Base-by-base conservation (phyloP, 345 rosid genomes). In the Noccaea caerulescens region DNA sequence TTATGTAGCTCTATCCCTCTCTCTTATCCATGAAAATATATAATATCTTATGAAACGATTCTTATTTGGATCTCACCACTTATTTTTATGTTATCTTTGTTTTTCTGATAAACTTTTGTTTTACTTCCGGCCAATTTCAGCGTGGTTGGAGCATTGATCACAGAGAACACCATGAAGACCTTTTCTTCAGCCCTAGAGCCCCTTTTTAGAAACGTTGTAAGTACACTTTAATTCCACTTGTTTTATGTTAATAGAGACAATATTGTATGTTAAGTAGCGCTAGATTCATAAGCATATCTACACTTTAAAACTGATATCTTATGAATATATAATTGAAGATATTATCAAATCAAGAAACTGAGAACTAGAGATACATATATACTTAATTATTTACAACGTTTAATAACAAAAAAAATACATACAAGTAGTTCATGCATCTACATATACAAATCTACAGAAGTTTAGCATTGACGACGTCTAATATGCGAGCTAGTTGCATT, bases 161-260 rank as follows among this genome's bases (percentile, higher is more conserved):
- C 73, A 84, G 77, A 81, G 72, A 87, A 84, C 58, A 78, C 76
- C 60, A 41, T 85, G 43, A 57, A 79, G 66, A 77, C 68, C 47
- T 66, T 91, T 10, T 72, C 80, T 25, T 14, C 80, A n/a, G 85
- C 89, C 66, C 71, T 93, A 53, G 98, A 89, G 79, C 98, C 98
- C 4, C 12, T 87, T 80, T 77, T 93, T 25, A 76, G 98, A 72
- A 86, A 71, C 77, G 96, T 91, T 88, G 98, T 93, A 86, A 55
- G 84, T 54, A 11, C 12, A 60, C 39, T 66, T 30, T 12, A 32
- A 39, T 44, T 44, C n/a, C 37, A 39, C 2, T 6, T 41, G 10
- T 66, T 44, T 42, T 38, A 3, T 57, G 10, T 47, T 30, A 7
- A 27, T 39, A 23, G 27, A 54, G 1, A 46, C 14, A 8, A 18